A percentile compares a stretch with the other conserved stretches of the same genome.
Evolutionary conservation across 139 green algal genomes (phyloP).

Genomic region (Zygnema circumcarinatum): DNA sequence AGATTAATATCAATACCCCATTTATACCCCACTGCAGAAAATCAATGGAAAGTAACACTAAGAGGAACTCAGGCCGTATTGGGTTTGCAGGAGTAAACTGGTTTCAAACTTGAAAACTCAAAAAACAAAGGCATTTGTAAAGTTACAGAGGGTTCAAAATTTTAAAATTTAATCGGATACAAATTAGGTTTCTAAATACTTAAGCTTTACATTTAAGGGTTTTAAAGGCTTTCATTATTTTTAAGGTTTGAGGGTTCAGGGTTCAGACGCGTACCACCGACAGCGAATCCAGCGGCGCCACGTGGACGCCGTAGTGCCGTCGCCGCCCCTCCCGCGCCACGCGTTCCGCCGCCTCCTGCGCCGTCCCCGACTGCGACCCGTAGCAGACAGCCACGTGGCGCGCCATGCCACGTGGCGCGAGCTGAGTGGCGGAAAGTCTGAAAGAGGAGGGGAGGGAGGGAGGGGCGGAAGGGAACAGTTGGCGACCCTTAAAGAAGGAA

Average conservation of each 20-base stretch:
- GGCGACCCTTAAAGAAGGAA: too few species aligned
- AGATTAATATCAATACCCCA: not conserved
- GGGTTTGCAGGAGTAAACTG: too few species aligned
- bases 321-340: conserved; percentile 75
- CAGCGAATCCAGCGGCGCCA: conserved; percentile 81
- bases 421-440: not conserved
- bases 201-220: not conserved
- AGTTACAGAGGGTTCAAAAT: not conserved
- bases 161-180: conserved; percentile 10
- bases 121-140: not conserved
- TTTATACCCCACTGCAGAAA: not conserved
- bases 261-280: conserved; percentile 6
- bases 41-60: not conserved
- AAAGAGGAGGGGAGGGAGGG: not conserved
- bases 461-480: not conserved
- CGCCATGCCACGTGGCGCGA: not conserved
- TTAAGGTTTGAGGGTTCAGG: too few species aligned
- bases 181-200: too few species aligned
- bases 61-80: too few species aligned
- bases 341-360: conserved; percentile 90
- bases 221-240: conserved; percentile 11
- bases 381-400: not conserved
- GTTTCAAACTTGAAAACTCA: not conserved
- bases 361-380: conserved; percentile 88
- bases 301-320: conserved; percentile 29